Percentiles rank a stretch among this genome's conserved stretches.
phyloP scores from a whole-genome alignment of 2,329 filamentous ascomycete species.

The Hypoxylon sp. region DNA sequence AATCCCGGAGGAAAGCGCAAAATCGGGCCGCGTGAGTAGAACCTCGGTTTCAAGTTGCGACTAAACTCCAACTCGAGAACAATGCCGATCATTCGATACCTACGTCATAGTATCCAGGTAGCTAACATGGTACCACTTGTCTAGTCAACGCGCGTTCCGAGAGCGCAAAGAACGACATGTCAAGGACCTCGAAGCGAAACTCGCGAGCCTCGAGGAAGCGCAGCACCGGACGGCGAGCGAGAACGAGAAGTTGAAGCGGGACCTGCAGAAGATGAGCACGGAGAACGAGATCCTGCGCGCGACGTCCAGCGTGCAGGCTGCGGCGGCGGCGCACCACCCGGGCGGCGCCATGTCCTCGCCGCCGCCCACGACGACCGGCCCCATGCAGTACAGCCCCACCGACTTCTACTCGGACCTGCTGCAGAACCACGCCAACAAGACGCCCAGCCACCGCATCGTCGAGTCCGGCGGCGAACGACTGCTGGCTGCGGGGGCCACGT shows the following conservation, averaged over 20 bases:
- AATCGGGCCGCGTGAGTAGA: slow-evolving; percentile 70
- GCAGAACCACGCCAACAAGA: slow-evolving; percentile 71
- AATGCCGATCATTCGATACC: too few relatives aligned
- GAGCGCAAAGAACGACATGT: slow-evolving; percentile 96
- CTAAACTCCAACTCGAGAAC: not conserved
- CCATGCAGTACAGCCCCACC: slow-evolving; percentile 76
- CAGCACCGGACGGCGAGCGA: slow-evolving; percentile 80
- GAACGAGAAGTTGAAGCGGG: slow-evolving; percentile 86
- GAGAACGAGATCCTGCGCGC: slow-evolving; percentile 94
- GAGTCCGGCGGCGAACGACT: slow-evolving; percentile 75
- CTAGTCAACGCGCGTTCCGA: slow-evolving; percentile 92
- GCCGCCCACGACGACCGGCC: slow-evolving; percentile 69
- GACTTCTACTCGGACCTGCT: slow-evolving; percentile 77
- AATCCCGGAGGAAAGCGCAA: slow-evolving; percentile 70
- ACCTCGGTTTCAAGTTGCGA: not conserved
- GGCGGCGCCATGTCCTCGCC: slow-evolving; percentile 57
- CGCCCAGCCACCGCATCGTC: slow-evolving; percentile 75
- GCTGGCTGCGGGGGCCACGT: slow-evolving; percentile 81
- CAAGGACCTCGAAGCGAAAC: slow-evolving; percentile 89
- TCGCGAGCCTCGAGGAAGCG: slow-evolving; percentile 79
- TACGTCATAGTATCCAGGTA: slow-evolving; percentile 6
- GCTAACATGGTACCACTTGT: slow-evolving; percentile 5
- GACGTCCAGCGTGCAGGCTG: slow-evolving; percentile 65
- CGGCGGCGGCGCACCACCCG: slow-evolving; percentile 45
- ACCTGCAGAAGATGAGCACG: slow-evolving; percentile 84